Evolutionary conservation across 176 grass and related monocot species (phyloP).

Genomic region (Cenchrus purpureus): DNA sequence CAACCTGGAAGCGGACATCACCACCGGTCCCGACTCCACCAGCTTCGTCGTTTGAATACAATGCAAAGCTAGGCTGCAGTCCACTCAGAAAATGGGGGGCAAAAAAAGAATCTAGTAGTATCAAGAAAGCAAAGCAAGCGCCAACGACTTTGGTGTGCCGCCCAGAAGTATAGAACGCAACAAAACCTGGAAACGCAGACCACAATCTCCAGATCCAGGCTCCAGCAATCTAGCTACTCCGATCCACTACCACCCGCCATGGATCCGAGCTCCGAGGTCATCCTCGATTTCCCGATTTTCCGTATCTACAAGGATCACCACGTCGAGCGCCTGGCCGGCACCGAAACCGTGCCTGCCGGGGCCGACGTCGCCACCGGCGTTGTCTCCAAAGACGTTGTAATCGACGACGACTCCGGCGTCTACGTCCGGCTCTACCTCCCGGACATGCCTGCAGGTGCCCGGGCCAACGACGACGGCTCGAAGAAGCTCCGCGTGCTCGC

Average conservation of each 20-base stretch:
- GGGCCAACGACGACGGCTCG: neutral
- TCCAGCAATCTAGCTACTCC: neutral
- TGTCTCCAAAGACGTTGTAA: neutral
- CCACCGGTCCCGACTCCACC: too few species aligned
- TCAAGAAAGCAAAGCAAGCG: neutral
- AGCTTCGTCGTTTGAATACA: too few species aligned
- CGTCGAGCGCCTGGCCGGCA: neutral
- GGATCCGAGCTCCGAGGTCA: conserved; percentile 10
- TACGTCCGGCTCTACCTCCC: conserved; percentile 27
- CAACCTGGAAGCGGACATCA: too few species aligned
- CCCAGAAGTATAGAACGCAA: neutral
- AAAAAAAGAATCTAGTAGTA: too few species aligned
- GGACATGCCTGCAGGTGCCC: neutral
- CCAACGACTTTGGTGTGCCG: neutral
- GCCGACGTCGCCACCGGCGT: neutral
- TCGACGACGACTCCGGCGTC: conserved; percentile 1
- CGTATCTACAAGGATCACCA: conserved; percentile 12
- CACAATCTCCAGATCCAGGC: neutral
- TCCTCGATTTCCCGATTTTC: neutral
- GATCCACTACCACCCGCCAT: neutral
- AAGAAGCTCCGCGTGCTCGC: conserved; percentile 13
- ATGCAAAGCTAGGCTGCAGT: too few species aligned
- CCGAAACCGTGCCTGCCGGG: neutral
- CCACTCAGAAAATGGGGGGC: too few species aligned
- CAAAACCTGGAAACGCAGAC: neutral